Evolutionary conservation across 768 basidiomycete genomes (phyloP).

Genomic region (Russula foetens): DNA sequence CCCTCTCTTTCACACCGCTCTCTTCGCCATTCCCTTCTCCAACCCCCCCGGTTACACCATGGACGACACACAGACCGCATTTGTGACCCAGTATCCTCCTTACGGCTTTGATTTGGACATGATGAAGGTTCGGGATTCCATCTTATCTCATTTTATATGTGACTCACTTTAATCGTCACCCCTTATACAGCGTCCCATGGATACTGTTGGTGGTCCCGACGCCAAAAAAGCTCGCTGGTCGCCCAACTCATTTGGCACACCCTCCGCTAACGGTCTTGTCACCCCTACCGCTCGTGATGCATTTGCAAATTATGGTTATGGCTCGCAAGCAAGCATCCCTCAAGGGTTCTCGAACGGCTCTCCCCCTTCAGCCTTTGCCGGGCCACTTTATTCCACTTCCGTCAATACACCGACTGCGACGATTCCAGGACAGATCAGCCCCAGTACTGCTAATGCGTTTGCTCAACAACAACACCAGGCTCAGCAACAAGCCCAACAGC

Average conservation of each 20-base stretch:
- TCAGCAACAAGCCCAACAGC: slow-evolving; percentile 31
- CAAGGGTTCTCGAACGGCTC: slow-evolving; percentile 48
- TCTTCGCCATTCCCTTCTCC: slow-evolving; percentile 20
- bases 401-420: slow-evolving; percentile 39
- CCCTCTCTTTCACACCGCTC: slow-evolving; percentile 12
- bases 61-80: slow-evolving; percentile 70
- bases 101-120: slow-evolving; percentile 83
- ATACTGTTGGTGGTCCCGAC: slow-evolving; percentile 72
- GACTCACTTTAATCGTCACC: neutral
- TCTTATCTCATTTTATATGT: neutral
- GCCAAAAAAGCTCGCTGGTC: slow-evolving; percentile 90
- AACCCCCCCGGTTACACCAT: slow-evolving; percentile 28
- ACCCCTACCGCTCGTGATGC: slow-evolving; percentile 50
- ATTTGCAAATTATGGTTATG: slow-evolving; percentile 85
- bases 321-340: slow-evolving; percentile 56
- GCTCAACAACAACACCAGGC: slow-evolving; percentile 42
- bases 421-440: slow-evolving; percentile 59
- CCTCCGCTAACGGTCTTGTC: slow-evolving; percentile 31
- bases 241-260: slow-evolving; percentile 44
- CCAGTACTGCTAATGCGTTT: slow-evolving; percentile 48
- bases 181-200: slow-evolving; percentile 68
- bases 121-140: slow-evolving; percentile 62
- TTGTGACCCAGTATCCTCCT: slow-evolving; percentile 57
- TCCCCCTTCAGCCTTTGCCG: slow-evolving; percentile 39
- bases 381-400: slow-evolving; percentile 63